Evolutionary conservation across 495 filamentous ascomycete genomes (phyloP).

Genomic region (Penicillium paxilli): DNA sequence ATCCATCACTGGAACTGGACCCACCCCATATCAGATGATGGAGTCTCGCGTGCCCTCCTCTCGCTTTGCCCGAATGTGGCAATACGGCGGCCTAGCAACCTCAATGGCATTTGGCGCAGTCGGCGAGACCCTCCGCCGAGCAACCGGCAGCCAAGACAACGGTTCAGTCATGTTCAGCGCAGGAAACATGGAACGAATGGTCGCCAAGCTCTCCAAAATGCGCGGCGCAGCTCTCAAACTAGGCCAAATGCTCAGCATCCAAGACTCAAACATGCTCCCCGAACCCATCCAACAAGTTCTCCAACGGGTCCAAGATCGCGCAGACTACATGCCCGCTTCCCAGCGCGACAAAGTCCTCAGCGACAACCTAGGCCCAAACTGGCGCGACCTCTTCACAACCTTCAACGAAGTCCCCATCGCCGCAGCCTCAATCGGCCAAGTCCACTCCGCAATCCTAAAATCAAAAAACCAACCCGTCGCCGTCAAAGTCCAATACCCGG

Average conservation of each 20-base stretch:
- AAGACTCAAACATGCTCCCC: conserved; percentile 96
- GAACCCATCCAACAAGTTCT: conserved; percentile 80
- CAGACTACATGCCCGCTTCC: conserved; percentile 95
- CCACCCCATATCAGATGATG: conserved; percentile 68
- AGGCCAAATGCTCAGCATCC: conserved; percentile 96
- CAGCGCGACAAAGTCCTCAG: conserved; percentile 83
- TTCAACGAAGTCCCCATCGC: conserved; percentile 94
- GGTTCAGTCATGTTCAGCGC: conserved; percentile 87
- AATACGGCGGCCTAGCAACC: conserved; percentile 88
- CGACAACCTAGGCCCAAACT: conserved; percentile 77
- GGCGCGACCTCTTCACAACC: conserved; percentile 77
- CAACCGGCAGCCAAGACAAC: conserved; percentile 56
- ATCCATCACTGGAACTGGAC: too few relatives aligned
- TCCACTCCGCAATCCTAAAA: conserved; percentile 81
- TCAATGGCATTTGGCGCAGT: conserved; percentile 96
- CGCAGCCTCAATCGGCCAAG: conserved; percentile 97
- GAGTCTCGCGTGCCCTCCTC: conserved; percentile 91
- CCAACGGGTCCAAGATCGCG: conserved; percentile 91
- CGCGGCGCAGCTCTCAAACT: conserved; percentile 97
- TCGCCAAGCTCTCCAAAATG: conserved; percentile 91
- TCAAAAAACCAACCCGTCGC: conserved; percentile 75
- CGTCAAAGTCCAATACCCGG: conserved; percentile 96
- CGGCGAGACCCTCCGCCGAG: conserved; percentile 76
- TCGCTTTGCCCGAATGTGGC: conserved; percentile 83
- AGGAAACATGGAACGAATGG: conserved; percentile 87